Base-by-base conservation (phyloP, 805 yeast genomes). In the Candida khao-thaluensis region DNA sequence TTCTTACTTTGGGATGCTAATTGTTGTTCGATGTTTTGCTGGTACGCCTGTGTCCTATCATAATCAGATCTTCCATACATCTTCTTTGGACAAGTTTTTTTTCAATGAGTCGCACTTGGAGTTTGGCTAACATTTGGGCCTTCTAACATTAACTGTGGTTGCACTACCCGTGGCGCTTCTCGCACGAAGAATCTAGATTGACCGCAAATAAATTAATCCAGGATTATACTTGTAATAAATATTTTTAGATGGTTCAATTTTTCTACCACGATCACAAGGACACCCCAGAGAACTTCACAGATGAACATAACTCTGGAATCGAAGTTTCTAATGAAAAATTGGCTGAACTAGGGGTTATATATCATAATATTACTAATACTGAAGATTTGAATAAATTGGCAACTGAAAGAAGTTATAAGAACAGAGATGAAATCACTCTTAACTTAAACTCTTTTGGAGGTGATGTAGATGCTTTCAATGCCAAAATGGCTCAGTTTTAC, bases 361-460 rank as follows among this genome's bases (percentile, higher is more conserved):
- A 85, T 60, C 70, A 63, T 49, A 63, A 76, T 35, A 65, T 80
- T 24, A 69, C 69, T 15, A 60, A 66, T 22, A 68, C 64, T 2
- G 76, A 74, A 2, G 73, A 72, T 27, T 88, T 91, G 29, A 74
- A 89, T 51, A 57, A 51, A 10, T 53, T 93, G 17, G 96, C 97
- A 8, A 41, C 48, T 7, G 74, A 84, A 48, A 75, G 97, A 43
- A 57, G 72, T 20, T 91, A 93, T 68, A 82, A 77, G 59, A 89
- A 89, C 64, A 68, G 95, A 45, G 99, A 91, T 59, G 70, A 66
- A 31, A 77, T 91, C 18, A 66, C 64, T 30, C 72, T 90, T 37
- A 74, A 79, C 20, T 73, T 77, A 20, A 74, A 63, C 3, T 70
- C 84, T 0, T 79, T 88, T 55, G 79, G 82, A 16, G 80, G 80